Percentiles rank a stretch among this genome's conserved stretches.
phyloP scores from a whole-genome alignment of 1,284 basidiomycete species.

The Ustilago crameri region DNA sequence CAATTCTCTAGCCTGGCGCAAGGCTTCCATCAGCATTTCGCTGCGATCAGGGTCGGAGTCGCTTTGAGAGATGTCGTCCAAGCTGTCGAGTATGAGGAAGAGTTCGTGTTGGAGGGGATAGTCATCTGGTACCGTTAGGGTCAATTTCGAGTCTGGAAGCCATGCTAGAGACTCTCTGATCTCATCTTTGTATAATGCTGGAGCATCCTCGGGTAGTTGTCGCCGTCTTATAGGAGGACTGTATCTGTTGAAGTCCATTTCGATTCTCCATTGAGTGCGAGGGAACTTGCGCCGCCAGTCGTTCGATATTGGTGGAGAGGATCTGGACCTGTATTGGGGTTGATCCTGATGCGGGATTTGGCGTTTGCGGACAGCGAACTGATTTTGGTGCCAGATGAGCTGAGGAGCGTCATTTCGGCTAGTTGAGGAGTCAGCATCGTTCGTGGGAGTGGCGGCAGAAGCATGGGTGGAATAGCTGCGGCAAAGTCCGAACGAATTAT shows the following conservation, averaged over 20 bases:
- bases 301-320: background rate
- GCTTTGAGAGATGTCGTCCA: conserved; percentile 26
- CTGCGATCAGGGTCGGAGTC: conserved; percentile 19
- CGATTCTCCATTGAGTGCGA: conserved; percentile 29
- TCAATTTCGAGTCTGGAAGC: conserved; percentile 27
- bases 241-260: conserved; percentile 41
- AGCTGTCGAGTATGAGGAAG: conserved; percentile 35
- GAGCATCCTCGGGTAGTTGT: conserved; percentile 27
- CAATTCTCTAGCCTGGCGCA: conserved; percentile 22
- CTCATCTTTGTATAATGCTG: conserved; percentile 40
- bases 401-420: background rate
- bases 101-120: conserved; percentile 31
- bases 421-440: background rate
- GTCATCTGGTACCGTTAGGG: conserved; percentile 17
- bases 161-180: conserved; percentile 26
- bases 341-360: background rate
- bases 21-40: conserved; percentile 14
- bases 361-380: background rate
- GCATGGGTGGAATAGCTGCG: conserved; percentile 20
- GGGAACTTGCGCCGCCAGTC: conserved; percentile 34
- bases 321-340: background rate
- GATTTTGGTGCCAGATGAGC: conserved; percentile 5
- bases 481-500: background rate
- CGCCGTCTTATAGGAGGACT: conserved; percentile 20
- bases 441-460: background rate